These are phyloP conservation scores for Pseudohalonectria lignicola DNA, from an alignment of 2,329 filamentous ascomycete genomes.

Conservation along the genomic window DNA sequence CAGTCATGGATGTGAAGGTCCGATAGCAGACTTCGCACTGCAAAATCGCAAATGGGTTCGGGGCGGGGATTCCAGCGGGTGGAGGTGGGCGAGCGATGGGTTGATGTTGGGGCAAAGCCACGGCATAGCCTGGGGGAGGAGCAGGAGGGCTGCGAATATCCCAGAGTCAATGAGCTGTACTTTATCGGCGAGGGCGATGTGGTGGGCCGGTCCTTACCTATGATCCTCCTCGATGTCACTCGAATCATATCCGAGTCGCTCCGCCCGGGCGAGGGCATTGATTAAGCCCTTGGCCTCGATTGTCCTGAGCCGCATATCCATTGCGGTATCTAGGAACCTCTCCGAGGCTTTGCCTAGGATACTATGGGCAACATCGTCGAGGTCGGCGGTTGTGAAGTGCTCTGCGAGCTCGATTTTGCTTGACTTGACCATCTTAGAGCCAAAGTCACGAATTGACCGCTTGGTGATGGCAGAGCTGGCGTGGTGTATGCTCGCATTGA, in stretches of 20 bases:
- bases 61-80: not conserved
- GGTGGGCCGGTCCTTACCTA: no score
- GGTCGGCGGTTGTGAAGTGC: slow-evolving; percentile 25
- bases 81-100: not conserved
- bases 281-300: slow-evolving; percentile 43
- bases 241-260: slow-evolving; percentile 44
- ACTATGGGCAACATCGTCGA: slow-evolving; percentile 31
- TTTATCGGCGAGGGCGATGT: no score
- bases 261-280: slow-evolving; percentile 43
- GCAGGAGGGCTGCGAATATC: no score
- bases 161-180: no score
- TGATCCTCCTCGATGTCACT: slow-evolving; percentile 33
- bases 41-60: slow-evolving; percentile 1
- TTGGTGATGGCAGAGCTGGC: slow-evolving; percentile 24
- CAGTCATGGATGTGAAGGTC: not conserved
- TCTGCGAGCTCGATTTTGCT: slow-evolving; percentile 28
- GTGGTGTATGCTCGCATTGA: slow-evolving; percentile 38
- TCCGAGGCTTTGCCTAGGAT: slow-evolving; percentile 36
- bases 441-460: slow-evolving; percentile 32
- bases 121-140: not conserved
- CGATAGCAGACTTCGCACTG: slow-evolving; percentile 3
- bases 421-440: slow-evolving; percentile 26
- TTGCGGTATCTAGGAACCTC: slow-evolving; percentile 37
- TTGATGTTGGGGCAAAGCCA: not conserved
- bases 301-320: slow-evolving; percentile 39